These are phyloP conservation scores for Neospora caninum DNA, from an alignment of 169 alveolate genomes.

Conservation along the genomic window DNA sequence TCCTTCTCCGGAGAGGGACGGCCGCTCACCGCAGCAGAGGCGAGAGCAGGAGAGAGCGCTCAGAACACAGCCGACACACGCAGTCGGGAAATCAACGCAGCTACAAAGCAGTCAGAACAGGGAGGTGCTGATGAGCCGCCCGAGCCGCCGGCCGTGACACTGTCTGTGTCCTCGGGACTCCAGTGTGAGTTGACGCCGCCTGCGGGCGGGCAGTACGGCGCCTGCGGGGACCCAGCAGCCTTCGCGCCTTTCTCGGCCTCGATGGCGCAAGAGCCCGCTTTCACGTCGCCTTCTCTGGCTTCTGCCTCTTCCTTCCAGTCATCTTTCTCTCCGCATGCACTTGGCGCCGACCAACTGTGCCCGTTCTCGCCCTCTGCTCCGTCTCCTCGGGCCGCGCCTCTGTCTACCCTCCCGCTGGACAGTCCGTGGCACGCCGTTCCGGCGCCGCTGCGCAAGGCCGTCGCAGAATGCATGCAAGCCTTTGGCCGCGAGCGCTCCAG, in stretches of 20 bases:
- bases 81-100: too few species aligned
- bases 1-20: too few species aligned
- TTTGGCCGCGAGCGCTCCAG: constrained; percentile 41
- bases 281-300: neutral
- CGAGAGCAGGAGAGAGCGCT: too few species aligned
- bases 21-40: too few species aligned
- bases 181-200: too few species aligned
- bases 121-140: too few species aligned
- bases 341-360: neutral
- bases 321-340: neutral
- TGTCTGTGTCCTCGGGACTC: too few species aligned
- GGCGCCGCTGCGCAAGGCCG: constrained; percentile 27
- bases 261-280: neutral
- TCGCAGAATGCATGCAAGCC: neutral
- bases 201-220: too few species aligned
- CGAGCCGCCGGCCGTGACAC: too few species aligned
- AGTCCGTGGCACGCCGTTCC: constrained; percentile 36
- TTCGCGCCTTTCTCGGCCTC: neutral
- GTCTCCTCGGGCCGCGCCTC: neutral
- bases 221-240: too few species aligned
- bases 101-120: too few species aligned
- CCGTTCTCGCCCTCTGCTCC: neutral
- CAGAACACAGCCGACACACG: too few species aligned
- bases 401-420: neutral
- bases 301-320: neutral